These are phyloP conservation scores for Coriolopsis trogii DNA, from an alignment of 1,284 basidiomycete genomes.

Conservation along the genomic window DNA sequence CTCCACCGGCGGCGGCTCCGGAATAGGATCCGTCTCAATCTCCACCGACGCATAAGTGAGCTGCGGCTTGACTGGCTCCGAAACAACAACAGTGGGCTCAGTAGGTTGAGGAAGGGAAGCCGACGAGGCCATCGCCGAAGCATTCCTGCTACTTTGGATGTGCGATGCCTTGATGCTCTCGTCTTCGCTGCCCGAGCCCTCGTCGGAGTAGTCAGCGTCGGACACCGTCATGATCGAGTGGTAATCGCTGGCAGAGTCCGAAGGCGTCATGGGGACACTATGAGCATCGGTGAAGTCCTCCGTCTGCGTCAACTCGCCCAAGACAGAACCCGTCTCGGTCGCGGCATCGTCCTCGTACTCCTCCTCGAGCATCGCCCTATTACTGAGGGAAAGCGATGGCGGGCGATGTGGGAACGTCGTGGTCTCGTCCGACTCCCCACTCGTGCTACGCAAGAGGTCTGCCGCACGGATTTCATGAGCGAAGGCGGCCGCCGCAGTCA, in stretches of 20 bases:
- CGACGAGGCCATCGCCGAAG: slow-evolving; percentile 31
- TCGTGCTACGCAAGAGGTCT: slow-evolving; percentile 30
- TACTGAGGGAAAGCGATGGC: slow-evolving; percentile 36
- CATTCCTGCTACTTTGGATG: slow-evolving; percentile 38
- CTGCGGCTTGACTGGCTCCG: slow-evolving; percentile 9
- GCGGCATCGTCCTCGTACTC: slow-evolving; percentile 63
- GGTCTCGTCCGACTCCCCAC: slow-evolving; percentile 41
- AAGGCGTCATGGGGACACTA: slow-evolving; percentile 67
- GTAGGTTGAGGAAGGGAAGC: slow-evolving; percentile 23
- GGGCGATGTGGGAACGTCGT: slow-evolving; percentile 44
- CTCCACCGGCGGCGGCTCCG: slow-evolving; percentile 12
- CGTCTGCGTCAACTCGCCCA: slow-evolving; percentile 57
- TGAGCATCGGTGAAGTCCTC: slow-evolving; percentile 86
- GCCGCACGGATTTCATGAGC: slow-evolving; percentile 20
- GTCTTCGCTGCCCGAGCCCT: slow-evolving; percentile 45
- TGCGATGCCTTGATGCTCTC: slow-evolving; percentile 71
- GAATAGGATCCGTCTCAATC: slow-evolving; percentile 21
- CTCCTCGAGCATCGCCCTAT: slow-evolving; percentile 39
- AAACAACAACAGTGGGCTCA: slow-evolving; percentile 3
- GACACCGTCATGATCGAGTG: slow-evolving; percentile 75
- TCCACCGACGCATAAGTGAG: slow-evolving; percentile 44
- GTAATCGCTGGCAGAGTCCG: slow-evolving; percentile 63
- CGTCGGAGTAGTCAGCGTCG: slow-evolving; percentile 63
- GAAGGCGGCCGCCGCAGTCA: slow-evolving; percentile 18
- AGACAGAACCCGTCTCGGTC: slow-evolving; percentile 65